These are phyloP conservation scores for Hemileia vastatrix DNA, from an alignment of 1,284 basidiomycete genomes.

Conservation along the genomic window DNA sequence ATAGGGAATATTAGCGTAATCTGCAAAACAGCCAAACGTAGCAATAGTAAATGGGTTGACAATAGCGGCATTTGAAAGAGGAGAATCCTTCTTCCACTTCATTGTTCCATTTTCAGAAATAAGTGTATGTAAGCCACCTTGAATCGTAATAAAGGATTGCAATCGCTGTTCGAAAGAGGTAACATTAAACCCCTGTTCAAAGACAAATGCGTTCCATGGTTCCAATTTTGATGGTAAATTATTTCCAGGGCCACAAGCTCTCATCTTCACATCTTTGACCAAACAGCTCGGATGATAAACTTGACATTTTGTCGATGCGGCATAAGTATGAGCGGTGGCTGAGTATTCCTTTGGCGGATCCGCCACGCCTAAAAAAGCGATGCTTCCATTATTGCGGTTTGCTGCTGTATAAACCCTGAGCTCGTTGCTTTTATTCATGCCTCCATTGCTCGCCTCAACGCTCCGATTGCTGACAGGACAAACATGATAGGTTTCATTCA, in stretches of 20 bases:
- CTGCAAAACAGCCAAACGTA: neutral
- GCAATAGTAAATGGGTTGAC: conserved; percentile 2
- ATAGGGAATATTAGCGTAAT: neutral
- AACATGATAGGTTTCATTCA: neutral
- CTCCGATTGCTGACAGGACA: neutral
- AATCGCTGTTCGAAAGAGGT: neutral
- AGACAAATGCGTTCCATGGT: neutral
- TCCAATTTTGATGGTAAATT: neutral
- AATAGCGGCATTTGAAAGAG: neutral
- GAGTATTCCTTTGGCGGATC: too few species aligned
- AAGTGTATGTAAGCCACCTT: neutral
- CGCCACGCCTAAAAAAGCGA: neutral
- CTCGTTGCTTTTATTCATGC: neutral
- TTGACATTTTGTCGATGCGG: neutral
- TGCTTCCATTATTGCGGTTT: neutral
- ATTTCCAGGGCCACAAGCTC: neutral
- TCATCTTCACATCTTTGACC: neutral
- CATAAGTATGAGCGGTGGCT: neutral
- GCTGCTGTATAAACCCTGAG: neutral
- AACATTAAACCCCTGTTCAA: neutral
- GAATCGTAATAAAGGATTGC: neutral
- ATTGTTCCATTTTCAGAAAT: neutral
- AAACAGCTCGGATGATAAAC: neutral
- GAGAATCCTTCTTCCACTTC: too few species aligned
- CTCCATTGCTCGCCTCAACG: neutral